These are phyloP conservation scores for Metschnikowia orientalis DNA, from an alignment of 805 yeast species.

Conservation along the genomic window DNA sequence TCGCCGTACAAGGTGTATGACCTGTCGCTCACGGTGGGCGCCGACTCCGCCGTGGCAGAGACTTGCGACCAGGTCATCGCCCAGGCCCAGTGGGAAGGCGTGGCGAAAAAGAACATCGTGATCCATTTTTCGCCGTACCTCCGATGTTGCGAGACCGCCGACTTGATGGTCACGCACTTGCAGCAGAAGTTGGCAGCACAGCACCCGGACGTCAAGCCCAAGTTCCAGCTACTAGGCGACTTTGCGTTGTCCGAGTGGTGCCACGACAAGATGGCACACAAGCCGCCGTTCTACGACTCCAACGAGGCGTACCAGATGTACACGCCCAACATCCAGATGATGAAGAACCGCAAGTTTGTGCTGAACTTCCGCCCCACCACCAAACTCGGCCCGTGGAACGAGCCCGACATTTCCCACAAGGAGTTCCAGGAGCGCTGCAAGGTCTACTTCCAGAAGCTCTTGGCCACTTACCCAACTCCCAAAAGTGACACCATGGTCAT, in stretches of 20 bases:
- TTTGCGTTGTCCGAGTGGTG: slow-evolving; percentile 45
- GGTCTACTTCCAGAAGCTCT: slow-evolving; percentile 35
- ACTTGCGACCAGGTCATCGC: slow-evolving; percentile 20
- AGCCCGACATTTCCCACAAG: slow-evolving; percentile 35
- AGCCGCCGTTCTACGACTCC: slow-evolving; percentile 41
- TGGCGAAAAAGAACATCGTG: slow-evolving; percentile 19
- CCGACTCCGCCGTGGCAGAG: slow-evolving; percentile 26
- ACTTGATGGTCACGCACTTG: slow-evolving; percentile 30
- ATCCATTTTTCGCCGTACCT: slow-evolving; percentile 42
- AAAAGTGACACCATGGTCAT: slow-evolving; percentile 33
- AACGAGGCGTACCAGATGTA: slow-evolving; percentile 45
- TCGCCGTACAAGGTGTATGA: slow-evolving; percentile 31
- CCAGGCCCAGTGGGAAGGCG: slow-evolving; percentile 18
- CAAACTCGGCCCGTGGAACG: slow-evolving; percentile 41
- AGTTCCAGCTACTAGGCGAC: slow-evolving; percentile 40
- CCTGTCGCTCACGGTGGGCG: slow-evolving; percentile 32
- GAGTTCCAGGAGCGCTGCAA: slow-evolving; percentile 38
- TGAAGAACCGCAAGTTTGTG: slow-evolving; percentile 30
- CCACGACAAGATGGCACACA: slow-evolving; percentile 39
- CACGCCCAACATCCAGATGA: slow-evolving; percentile 37
- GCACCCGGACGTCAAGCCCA: slow-evolving; percentile 28
- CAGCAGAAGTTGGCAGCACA: slow-evolving; percentile 19
- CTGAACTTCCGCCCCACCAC: slow-evolving; percentile 41
- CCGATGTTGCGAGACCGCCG: slow-evolving; percentile 43
- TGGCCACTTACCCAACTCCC: slow-evolving; percentile 38